A percentile compares a stretch with the other conserved stretches of the same genome.
Conservation (phyloP, 2,329 filamentous ascomycete species). For the Reticulascus tulasneorum region DNA sequence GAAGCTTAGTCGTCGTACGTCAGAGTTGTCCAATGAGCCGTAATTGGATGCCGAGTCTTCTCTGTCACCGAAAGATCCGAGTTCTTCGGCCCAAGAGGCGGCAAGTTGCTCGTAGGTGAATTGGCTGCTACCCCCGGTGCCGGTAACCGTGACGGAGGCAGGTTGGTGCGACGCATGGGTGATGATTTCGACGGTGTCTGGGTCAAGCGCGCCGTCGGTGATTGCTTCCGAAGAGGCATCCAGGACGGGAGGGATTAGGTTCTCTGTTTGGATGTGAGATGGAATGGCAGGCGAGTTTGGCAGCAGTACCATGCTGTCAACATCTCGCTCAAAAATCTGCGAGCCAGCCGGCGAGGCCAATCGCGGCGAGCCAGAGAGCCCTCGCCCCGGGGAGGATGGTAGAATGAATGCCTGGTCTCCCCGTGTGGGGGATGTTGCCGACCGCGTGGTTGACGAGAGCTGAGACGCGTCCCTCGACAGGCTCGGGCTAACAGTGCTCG, state of each 20-base stretch:
- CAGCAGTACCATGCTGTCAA: conserved; percentile 72
- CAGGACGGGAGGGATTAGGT: conserved; percentile 86
- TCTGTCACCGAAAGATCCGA: conserved; percentile 47
- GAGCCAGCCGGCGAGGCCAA: conserved; percentile 73
- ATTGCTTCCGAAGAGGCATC: conserved; percentile 91
- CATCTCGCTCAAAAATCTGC: conserved; percentile 90
- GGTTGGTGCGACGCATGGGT: conserved; percentile 82
- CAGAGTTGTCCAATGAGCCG: conserved; percentile 70
- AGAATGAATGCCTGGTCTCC: conserved; percentile 40
- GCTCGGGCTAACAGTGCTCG: conserved; percentile 23
- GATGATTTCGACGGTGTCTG: conserved; percentile 88
- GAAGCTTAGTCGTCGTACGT: conserved; percentile 83
- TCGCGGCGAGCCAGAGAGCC: conserved; percentile 67
- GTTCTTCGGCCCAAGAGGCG: conserved; percentile 54
- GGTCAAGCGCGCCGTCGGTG: conserved; percentile 78
- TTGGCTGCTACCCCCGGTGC: conserved; percentile 33
- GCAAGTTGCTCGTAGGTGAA: conserved; percentile 36
- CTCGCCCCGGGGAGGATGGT: conserved; percentile 63
- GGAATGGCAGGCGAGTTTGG: conserved; percentile 84
- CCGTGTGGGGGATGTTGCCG: conserved; percentile 38
- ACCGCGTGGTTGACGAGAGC: conserved; percentile 29
- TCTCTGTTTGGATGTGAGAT: conserved; percentile 88
- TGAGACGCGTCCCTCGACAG: conserved; percentile 28
- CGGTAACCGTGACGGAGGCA: conserved; percentile 64
- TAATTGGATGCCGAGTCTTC: conserved; percentile 70